Evolutionary conservation across 371 early-diverging fungal genomes (phyloP).

Genomic region (Funneliformis caledonium): DNA sequence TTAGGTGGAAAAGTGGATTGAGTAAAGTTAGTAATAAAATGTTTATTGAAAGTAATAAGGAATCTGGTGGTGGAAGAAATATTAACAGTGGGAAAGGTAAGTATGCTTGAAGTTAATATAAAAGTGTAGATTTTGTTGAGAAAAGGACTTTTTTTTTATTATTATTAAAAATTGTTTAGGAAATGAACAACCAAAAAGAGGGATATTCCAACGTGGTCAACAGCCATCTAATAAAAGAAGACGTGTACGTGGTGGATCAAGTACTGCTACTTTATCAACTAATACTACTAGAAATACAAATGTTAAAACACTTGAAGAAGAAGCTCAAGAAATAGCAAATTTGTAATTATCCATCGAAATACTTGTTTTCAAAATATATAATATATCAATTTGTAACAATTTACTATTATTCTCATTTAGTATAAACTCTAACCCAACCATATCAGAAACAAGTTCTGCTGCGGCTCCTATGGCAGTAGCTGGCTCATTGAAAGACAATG

Average conservation of each 20-base stretch:
- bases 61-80: neutral
- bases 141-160: neutral
- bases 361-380: neutral
- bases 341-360: constrained; percentile 44
- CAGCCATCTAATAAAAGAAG: constrained; percentile 78
- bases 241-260: constrained; percentile 75
- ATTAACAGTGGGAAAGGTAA: constrained; percentile 1
- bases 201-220: constrained; percentile 35
- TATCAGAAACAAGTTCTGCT: neutral
- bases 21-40: constrained; percentile 49
- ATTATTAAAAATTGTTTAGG: neutral
- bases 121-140: neutral
- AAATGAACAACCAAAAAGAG: neutral
- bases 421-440: neutral
- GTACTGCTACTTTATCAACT: constrained; percentile 47
- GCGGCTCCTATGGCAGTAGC: neutral
- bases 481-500: neutral
- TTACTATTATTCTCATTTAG: neutral
- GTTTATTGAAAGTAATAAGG: neutral
- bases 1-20: constrained; percentile 69
- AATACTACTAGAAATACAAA: constrained; percentile 27
- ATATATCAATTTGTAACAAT: neutral
- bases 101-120: neutral
- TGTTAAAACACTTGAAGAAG: constrained; percentile 51
- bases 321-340: constrained; percentile 54